Evolutionary conservation across 2,329 filamentous ascomycete genomes (phyloP).

Genomic region (Onygena corvina): DNA sequence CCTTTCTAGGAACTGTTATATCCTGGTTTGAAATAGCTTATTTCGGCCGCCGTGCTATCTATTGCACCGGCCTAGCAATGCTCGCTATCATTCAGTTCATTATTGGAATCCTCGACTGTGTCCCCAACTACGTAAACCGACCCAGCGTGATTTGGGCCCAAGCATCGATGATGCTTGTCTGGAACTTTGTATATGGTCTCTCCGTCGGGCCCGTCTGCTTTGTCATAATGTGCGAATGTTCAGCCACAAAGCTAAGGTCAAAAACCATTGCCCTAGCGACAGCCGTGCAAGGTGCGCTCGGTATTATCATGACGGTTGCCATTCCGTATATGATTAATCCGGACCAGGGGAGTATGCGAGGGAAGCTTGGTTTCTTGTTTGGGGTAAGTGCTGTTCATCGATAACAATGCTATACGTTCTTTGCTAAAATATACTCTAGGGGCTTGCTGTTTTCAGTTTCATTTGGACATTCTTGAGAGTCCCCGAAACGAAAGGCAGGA

Average conservation of each 20-base stretch:
- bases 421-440: conserved; percentile 8
- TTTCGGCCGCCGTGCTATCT: conserved; percentile 26
- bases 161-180: conserved; percentile 28
- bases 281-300: conserved; percentile 29
- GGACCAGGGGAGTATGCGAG: conserved; percentile 24
- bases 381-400: conserved; percentile 15
- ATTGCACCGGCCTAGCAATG: conserved; percentile 23
- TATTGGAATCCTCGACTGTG: conserved; percentile 33
- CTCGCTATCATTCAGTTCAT: conserved; percentile 26
- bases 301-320: conserved; percentile 31
- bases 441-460: conserved; percentile 13
- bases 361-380: conserved; percentile 29
- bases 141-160: conserved; percentile 24
- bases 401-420: neutral
- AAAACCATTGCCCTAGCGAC: conserved; percentile 37
- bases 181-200: conserved; percentile 30
- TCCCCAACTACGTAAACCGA: conserved; percentile 21
- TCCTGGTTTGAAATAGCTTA: conserved; percentile 27
- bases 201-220: conserved; percentile 36
- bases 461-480: conserved; percentile 19
- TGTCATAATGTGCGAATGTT: conserved; percentile 38
- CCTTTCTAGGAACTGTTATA: conserved; percentile 30
- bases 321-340: conserved; percentile 34
- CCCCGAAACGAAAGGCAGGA: conserved; percentile 19
- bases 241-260: conserved; percentile 32